Percentiles rank a stretch among this genome's conserved stretches.
Evolutionary conservation across 2,329 filamentous ascomycete genomes (phyloP).

Genomic region (Aotearoamyces nothofagi): DNA sequence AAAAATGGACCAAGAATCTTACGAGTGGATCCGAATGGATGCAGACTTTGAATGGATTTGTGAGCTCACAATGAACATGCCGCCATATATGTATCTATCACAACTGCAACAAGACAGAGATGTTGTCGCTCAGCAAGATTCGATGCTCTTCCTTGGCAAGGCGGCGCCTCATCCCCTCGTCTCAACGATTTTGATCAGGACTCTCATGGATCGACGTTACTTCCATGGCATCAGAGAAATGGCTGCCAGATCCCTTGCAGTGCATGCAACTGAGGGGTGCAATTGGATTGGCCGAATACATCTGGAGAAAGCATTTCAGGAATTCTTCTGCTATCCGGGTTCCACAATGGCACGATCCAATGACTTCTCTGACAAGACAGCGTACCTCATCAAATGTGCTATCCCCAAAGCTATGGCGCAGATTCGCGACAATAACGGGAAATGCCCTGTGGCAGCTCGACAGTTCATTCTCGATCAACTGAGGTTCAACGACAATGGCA

Average conservation of each 20-base stretch:
- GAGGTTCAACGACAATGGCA: slow-evolving; percentile 86
- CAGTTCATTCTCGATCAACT: slow-evolving; percentile 80
- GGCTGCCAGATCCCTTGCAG: slow-evolving; percentile 65
- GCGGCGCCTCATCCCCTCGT: slow-evolving; percentile 62
- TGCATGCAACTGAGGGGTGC: slow-evolving; percentile 55
- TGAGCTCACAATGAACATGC: slow-evolving; percentile 68
- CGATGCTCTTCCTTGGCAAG: slow-evolving; percentile 59
- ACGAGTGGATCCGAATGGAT: slow-evolving; percentile 97
- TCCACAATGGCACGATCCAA: slow-evolving; percentile 74
- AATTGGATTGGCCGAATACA: slow-evolving; percentile 72
- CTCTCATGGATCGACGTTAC: slow-evolving; percentile 80
- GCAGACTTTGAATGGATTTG: slow-evolving; percentile 98
- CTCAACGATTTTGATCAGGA: slow-evolving; percentile 78
- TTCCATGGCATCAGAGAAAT: slow-evolving; percentile 84
- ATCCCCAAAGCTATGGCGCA: slow-evolving; percentile 70
- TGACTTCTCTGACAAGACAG: slow-evolving; percentile 75
- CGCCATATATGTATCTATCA: slow-evolving; percentile 94
- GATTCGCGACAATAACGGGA: slow-evolving; percentile 60
- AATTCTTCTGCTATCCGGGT: slow-evolving; percentile 73
- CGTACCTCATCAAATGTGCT: slow-evolving; percentile 71
- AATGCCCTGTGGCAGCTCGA: slow-evolving; percentile 65
- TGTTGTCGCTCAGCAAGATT: slow-evolving; percentile 72
- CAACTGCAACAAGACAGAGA: slow-evolving; percentile 95
- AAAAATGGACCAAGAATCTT: slow-evolving; percentile 88
- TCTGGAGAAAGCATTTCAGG: slow-evolving; percentile 70